Conservation (phyloP, 1,284 basidiomycete genomes). For the Trichosporon sp. region DNA sequence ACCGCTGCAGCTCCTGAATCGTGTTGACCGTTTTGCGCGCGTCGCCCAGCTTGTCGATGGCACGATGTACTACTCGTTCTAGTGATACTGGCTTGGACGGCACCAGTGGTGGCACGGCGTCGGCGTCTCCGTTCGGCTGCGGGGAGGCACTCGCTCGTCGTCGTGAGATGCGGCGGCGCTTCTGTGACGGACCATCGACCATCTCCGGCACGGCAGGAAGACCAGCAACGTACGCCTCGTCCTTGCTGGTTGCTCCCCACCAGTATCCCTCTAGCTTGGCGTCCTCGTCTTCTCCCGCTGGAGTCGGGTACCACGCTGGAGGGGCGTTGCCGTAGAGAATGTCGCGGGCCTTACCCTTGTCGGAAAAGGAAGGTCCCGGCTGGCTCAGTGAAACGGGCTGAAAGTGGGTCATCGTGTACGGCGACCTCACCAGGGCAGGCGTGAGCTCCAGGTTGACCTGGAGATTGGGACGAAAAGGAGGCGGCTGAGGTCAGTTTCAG, state of each 20-base stretch:
- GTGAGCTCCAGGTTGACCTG: slow-evolving; percentile 46
- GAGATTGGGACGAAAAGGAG: slow-evolving; percentile 50
- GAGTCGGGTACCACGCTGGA: slow-evolving; percentile 47
- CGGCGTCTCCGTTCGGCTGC: slow-evolving; percentile 19
- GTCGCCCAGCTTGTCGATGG: slow-evolving; percentile 43
- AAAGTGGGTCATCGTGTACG: slow-evolving; percentile 66
- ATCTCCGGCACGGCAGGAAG: slow-evolving; percentile 49
- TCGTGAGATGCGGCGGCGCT: slow-evolving; percentile 25
- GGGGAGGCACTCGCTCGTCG: slow-evolving; percentile 21
- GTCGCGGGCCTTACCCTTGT: slow-evolving; percentile 52
- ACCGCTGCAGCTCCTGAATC: slow-evolving; percentile 48
- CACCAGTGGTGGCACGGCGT: slow-evolving; percentile 31
- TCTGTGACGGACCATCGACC: slow-evolving; percentile 33
- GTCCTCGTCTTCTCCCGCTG: slow-evolving; percentile 43
- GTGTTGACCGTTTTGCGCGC: slow-evolving; percentile 39
- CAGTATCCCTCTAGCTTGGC: slow-evolving; percentile 48
- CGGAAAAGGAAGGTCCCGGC: slow-evolving; percentile 48
- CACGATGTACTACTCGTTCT: slow-evolving; percentile 41
- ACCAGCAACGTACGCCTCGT: slow-evolving; percentile 47
- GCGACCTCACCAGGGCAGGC: slow-evolving; percentile 74
- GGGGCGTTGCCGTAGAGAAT: slow-evolving; percentile 40
- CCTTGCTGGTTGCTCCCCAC: slow-evolving; percentile 48
- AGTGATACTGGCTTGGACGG: slow-evolving; percentile 40
- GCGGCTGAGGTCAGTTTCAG: slow-evolving; percentile 33
- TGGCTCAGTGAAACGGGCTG: slow-evolving; percentile 40